Evolutionary conservation across 2,329 filamentous ascomycete species (phyloP).

Genomic region (Penicillium sp.): DNA sequence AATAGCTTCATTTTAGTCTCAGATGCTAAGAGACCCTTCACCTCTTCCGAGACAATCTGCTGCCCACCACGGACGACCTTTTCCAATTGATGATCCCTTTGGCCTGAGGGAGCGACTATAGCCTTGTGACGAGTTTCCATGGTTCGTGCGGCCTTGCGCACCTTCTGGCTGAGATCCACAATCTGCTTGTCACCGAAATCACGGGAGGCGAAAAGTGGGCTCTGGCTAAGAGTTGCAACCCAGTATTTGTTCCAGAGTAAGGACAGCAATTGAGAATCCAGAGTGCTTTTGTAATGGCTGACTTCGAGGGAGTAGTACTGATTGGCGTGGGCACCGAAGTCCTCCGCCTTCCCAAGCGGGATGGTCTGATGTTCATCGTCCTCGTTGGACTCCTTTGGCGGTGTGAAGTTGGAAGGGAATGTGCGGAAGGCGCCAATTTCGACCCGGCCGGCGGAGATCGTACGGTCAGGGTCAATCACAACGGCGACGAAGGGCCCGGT

Average conservation of each 20-base stretch:
- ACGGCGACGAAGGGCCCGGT: constrained; percentile 92
- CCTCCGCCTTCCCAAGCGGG: constrained; percentile 88
- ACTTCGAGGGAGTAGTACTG: constrained; percentile 91
- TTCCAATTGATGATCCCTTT: constrained; percentile 50
- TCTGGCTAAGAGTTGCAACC: constrained; percentile 93
- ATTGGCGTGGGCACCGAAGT: constrained; percentile 89
- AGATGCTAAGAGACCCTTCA: constrained; percentile 48
- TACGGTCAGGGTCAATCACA: constrained; percentile 94
- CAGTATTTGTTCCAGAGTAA: constrained; percentile 95
- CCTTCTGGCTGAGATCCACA: constrained; percentile 80
- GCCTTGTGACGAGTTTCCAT: constrained; percentile 27
- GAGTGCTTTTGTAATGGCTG: constrained; percentile 89
- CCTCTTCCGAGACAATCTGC: constrained; percentile 59
- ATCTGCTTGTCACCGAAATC: constrained; percentile 94
- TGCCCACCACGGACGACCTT: constrained; percentile 59
- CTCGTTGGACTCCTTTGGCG: constrained; percentile 49
- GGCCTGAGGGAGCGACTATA: too few relatives aligned
- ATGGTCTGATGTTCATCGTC: constrained; percentile 58
- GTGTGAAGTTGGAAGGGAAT: constrained; percentile 73
- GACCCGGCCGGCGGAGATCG: constrained; percentile 90
- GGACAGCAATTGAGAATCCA: constrained; percentile 84
- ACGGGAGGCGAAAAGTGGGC: constrained; percentile 84
- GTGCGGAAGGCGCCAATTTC: constrained; percentile 97
- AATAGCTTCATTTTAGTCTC: constrained; percentile 57
- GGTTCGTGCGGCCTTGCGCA: constrained; percentile 62